Base-by-base conservation (phyloP, 2,329 filamentous ascomycete genomes). In the Leptoxyphium fumago region DNA sequence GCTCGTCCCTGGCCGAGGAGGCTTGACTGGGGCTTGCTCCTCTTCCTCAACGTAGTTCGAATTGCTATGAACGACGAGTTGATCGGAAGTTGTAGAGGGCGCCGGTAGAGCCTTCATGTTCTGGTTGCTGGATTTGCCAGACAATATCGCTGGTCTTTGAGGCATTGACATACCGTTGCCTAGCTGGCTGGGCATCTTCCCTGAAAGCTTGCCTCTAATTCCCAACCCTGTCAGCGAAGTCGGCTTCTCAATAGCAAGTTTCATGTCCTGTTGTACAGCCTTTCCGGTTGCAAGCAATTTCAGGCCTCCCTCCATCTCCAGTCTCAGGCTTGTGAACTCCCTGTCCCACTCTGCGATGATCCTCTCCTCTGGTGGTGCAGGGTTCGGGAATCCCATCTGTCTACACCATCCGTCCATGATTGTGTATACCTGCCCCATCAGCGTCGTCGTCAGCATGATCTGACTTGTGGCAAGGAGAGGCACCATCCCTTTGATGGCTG, bases 351-450 rank as follows among this genome's bases (percentile, higher is more conserved):
- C 63, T 5, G 74, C 68, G 45, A 87, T 69, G 5, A 91, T 77
- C 42, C 82, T 74, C 21, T 80, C 76, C 68, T 87, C 80, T 13
- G 80, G 73, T 2, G 83, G 80, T 10, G 84, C 72, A 1, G 83
- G 81, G 39, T 80, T 81, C 0, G 81, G 80, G 53, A 87, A 80
- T 5, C 74, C 69, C 52, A 78, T 70, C 28, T 81, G 74, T 51
- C 78, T 70, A 52, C 80, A 85, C 61, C 82, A 91, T 45, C 74
- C 77, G 58, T 87, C 78, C 6, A 89, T 66, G 4, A 78, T 71
- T 1, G 84, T 91, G 63, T 91, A 91, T 52, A 85, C 78, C 48
- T 87, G 72, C 0, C 78, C 84, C 5, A 91, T 74, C 42, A 91
- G 68, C 40, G 78, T 75, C 58, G 87, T 87, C 61, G 89, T 84